phyloP scores from a whole-genome alignment of 805 yeast genomes.

The Candida takata region DNA sequence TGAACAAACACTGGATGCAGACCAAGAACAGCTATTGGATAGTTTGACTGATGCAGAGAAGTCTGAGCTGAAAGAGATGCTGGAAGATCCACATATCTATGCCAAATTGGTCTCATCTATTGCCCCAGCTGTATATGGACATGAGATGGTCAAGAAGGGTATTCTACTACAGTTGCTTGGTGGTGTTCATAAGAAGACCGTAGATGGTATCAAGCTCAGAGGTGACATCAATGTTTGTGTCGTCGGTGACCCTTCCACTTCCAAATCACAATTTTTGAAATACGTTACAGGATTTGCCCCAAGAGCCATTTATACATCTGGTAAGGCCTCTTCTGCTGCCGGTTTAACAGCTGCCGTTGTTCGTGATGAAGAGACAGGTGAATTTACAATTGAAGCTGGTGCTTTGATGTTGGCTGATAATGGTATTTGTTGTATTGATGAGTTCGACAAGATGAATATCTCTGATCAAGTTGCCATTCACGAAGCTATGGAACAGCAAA shows the following conservation, averaged over 20 bases:
- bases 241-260: slow-evolving; percentile 97
- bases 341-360: slow-evolving; percentile 98
- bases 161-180: slow-evolving; percentile 81
- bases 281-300: slow-evolving; percentile 90
- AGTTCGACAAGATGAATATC: slow-evolving; percentile 96
- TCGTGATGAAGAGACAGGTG: slow-evolving; percentile 95
- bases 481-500: slow-evolving; percentile 99
- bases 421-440: slow-evolving; percentile 97
- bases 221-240: slow-evolving; percentile 96
- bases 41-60: slow-evolving; percentile 77
- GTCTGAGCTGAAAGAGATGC: slow-evolving; percentile 81
- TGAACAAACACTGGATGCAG: slow-evolving; percentile 41
- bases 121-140: slow-evolving; percentile 96
- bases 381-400: slow-evolving; percentile 96
- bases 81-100: slow-evolving; percentile 79
- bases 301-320: slow-evolving; percentile 93
- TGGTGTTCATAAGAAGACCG: slow-evolving; percentile 90
- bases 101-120: slow-evolving; percentile 78
- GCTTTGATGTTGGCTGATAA: slow-evolving; percentile 97
- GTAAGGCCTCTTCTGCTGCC: slow-evolving; percentile 97
- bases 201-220: slow-evolving; percentile 90
- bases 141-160: slow-evolving; percentile 90
- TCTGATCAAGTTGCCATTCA: slow-evolving; percentile 97
- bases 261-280: slow-evolving; percentile 92
- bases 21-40: slow-evolving; percentile 75